Conservation (phyloP, 2,329 filamentous ascomycete genomes). For the Claviceps quebecensis region DNA sequence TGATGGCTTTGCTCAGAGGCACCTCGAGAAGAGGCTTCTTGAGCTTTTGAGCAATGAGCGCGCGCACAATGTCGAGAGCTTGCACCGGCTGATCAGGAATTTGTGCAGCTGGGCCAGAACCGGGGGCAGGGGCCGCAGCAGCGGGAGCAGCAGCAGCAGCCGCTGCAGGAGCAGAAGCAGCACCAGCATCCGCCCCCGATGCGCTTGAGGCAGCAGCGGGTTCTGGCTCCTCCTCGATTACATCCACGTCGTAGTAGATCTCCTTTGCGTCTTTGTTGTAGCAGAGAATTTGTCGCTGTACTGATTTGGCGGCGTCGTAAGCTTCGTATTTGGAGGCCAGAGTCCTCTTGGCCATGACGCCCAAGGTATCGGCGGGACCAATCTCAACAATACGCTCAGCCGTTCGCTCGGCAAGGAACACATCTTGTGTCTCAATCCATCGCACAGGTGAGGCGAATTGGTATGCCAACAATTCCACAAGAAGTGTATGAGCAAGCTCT, state of each 20-base stretch:
- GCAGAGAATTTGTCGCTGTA: constrained; percentile 94
- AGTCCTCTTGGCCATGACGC: constrained; percentile 94
- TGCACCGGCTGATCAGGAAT: constrained; percentile 77
- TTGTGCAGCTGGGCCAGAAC: constrained; percentile 73
- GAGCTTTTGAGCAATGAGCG: constrained; percentile 89
- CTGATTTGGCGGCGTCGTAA: constrained; percentile 90
- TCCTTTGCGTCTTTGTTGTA: constrained; percentile 99
- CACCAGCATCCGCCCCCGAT: constrained; percentile 35
- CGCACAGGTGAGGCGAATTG: constrained; percentile 97
- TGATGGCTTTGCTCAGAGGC: constrained; percentile 91
- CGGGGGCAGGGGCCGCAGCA: constrained; percentile 46
- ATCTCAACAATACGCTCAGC: constrained; percentile 97
- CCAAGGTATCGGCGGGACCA: constrained; percentile 89
- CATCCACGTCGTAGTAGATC: constrained; percentile 98
- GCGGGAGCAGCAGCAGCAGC: constrained; percentile 37
- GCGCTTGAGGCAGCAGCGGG: constrained; percentile 35
- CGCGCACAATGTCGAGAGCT: constrained; percentile 77
- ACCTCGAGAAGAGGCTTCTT: constrained; percentile 88
- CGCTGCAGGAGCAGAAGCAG: constrained; percentile 35
- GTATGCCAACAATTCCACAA: constrained; percentile 97
- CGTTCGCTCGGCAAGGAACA: constrained; percentile 89
- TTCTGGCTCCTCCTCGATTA: constrained; percentile 77
- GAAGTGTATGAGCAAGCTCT: constrained; percentile 94
- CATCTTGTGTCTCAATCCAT: constrained; percentile 99
- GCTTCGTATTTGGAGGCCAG: constrained; percentile 96